Base-by-base conservation (phyloP, 495 filamentous ascomycete genomes). In the Neurospora terricola region DNA sequence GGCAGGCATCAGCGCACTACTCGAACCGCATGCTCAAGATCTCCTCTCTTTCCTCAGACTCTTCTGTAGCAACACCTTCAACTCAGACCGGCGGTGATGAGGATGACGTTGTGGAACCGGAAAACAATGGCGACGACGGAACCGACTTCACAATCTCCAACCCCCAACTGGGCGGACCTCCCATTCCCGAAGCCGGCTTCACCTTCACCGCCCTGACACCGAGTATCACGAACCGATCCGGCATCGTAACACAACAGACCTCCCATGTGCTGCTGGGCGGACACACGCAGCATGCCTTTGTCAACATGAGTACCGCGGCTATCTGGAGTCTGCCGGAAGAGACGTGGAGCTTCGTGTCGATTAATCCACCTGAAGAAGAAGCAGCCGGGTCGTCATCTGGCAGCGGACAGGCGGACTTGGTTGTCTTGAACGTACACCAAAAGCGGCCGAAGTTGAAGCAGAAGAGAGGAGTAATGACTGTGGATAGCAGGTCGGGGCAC, bases 261-360 rank as follows among this genome's bases (percentile, higher is more conserved):
- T 89, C 89, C 70, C 94, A 92, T 70, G 89, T 98, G 8, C 82
- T 98, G 16, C 83, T 98, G 48, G 95, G 94, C 14, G 95, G 95
- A 0, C 93, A 98, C 78, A 97, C 94, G 0, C 84, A 88, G 74
- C 76, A 83, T 16, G 95, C 93, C 0, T 98, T 97, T 76, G 89
- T 97, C 78, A 97, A 97, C 79, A 97, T 96, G 92, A 94, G 92
- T 39, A 92, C 93, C 73, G 87, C 95, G 10, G 95, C 95, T 0
- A 82, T 98, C 2, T 97, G 94, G 83, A 93, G 88, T 36, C 83
- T 97, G 21, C 95, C 95, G 5, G 90, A 96, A 75, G 89, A 92
- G 75, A 92, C 87, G 72, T 98, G 95, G 95, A 89, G 86, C 45
- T 97, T 96, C 79, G 82, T 94, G 7, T 84, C 85, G 1, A 88